phyloP scores from a whole-genome alignment of 768 basidiomycete genomes.

The Clathrus columnatus region DNA sequence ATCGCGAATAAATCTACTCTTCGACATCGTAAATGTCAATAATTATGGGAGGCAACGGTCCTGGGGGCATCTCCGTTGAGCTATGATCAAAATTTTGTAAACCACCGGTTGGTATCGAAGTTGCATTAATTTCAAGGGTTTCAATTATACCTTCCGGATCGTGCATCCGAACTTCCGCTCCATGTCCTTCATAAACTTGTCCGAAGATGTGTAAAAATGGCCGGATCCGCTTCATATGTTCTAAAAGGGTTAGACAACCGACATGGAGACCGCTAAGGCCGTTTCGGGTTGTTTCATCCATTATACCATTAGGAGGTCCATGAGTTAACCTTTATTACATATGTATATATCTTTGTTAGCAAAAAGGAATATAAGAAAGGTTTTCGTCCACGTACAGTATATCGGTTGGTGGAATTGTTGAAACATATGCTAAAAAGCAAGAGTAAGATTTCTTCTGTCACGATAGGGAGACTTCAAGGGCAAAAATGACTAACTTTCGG shows the following conservation, averaged over 20 bases:
- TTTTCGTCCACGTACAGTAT: background rate
- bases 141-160: background rate
- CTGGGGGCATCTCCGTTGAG: background rate
- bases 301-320: background rate
- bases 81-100: background rate
- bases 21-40: background rate
- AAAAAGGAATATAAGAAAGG: background rate
- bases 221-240: constrained; percentile 1
- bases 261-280: background rate
- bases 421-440: background rate
- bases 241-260: constrained; percentile 6
- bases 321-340: constrained; percentile 10
- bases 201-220: constrained; percentile 9
- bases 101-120: background rate
- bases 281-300: constrained; percentile 1
- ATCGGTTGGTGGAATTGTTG: background rate
- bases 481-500: background rate
- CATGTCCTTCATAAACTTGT: constrained; percentile 9
- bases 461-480: background rate
- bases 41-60: background rate
- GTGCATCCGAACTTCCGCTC: background rate
- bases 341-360: no score
- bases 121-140: background rate
- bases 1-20: background rate
- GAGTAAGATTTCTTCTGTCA: background rate